Conservation (phyloP, 2,329 filamentous ascomycete genomes). For the Dactylonectria estremocensis region DNA sequence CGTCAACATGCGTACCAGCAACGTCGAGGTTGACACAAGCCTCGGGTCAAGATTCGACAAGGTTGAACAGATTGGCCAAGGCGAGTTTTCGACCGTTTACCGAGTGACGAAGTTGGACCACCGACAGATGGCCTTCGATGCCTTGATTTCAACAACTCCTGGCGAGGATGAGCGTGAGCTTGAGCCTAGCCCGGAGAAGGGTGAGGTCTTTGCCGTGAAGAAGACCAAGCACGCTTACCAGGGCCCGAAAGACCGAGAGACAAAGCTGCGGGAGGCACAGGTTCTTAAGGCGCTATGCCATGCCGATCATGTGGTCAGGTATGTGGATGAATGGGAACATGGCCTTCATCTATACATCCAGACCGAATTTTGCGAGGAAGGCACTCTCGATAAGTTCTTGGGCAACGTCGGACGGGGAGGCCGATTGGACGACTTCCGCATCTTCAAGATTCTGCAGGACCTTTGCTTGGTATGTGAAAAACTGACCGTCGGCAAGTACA, state of each 20-base stretch:
- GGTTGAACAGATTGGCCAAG: conserved; percentile 85
- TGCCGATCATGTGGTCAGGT: conserved; percentile 88
- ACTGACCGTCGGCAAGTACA: neutral
- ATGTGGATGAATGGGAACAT: conserved; percentile 90
- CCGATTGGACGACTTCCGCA: conserved; percentile 94
- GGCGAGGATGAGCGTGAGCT: conserved; percentile 61
- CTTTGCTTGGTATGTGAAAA: conserved; percentile 79
- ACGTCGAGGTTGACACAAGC: conserved; percentile 80
- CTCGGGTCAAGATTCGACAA: conserved; percentile 84
- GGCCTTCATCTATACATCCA: conserved; percentile 93
- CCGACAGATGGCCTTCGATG: conserved; percentile 52
- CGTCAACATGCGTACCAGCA: conserved; percentile 77
- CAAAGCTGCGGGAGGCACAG: conserved; percentile 87
- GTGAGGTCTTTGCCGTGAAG: conserved; percentile 90
- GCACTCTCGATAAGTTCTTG: conserved; percentile 89
- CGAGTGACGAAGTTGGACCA: conserved; percentile 71
- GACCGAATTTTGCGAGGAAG: conserved; percentile 96
- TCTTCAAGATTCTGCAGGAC: conserved; percentile 98
- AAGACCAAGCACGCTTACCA: conserved; percentile 87
- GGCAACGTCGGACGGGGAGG: conserved; percentile 86
- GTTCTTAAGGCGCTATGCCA: conserved; percentile 83
- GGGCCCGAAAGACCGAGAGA: conserved; percentile 84
- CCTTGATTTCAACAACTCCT: conserved; percentile 64
- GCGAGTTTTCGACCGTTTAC: conserved; percentile 95
- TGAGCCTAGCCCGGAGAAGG: conserved; percentile 68